Base-by-base conservation (phyloP, 2,329 filamentous ascomycete genomes). In the Furcasterigmium sp. region DNA sequence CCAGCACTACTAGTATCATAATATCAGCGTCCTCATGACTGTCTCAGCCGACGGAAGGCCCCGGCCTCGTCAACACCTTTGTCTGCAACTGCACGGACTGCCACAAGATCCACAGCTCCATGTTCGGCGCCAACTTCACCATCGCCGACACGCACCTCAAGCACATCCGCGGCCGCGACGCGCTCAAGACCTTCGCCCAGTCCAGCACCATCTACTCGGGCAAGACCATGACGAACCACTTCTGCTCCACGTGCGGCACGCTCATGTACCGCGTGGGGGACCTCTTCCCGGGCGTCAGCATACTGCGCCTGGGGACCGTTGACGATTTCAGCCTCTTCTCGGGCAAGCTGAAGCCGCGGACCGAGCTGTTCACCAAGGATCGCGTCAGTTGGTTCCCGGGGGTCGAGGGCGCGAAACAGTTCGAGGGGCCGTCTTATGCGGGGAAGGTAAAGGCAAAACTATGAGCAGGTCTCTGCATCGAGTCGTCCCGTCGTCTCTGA, bases 51-150 rank as follows among this genome's bases (percentile, higher is more conserved):
- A 70, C 61, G 15, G 50, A 69, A 46, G 66, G 59, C 1, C 65
- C 66, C 1, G 71, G 66, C 9, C 56, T 81, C 0, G 47, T 74
- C 15, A 59, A 62, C 46, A 70, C 64, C 5, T 81, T 82, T 53
- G 52, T 82, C 51, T 84, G 78, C 61, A 67, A 83, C 62, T 84
- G 79, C 56, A 56, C 61, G 26, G 78, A 84, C 59, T 83, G 78
- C 59, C 76, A 66, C 53, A 84, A 84, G 52, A 66, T 84, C 46
- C 82, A 76, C 0, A 76, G 78, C 0, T 79, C 77, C 1, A 79
- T 81, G 73, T 81, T 79, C 59, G 72, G 76, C 3, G 73, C 75
- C 42, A 81, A 78, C 60, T 79, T 83, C 53, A 66, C 67, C 45
- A 57, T 80, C 32, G 48, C 53, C 10, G 65, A 78, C 53, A 52